Evolutionary conservation across 1,139 yeast species (phyloP), one percentile per base, ranked within the genome.

Genomic region (Saccharomyces hybrid): DNA sequence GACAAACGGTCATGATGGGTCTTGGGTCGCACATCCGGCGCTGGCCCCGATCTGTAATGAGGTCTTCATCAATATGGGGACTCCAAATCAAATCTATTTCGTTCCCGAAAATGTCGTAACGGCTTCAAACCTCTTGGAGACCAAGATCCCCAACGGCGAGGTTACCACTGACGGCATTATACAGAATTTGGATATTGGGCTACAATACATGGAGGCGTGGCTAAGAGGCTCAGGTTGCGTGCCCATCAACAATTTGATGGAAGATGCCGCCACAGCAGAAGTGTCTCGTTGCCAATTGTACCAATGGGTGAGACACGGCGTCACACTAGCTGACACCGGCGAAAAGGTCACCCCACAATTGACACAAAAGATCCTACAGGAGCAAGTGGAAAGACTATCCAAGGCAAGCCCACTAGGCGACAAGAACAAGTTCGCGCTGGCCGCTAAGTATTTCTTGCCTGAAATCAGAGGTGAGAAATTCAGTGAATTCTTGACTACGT

Each of bases 21-120:
- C 91, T 59, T 86, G 95, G 95, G 87, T 86, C 68, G 93, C 93
- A 20, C 93, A 86, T 69, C 95, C 95, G 5, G 91, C 89, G 32
- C 76, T 86, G 68, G 88, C 86, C 46, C 80, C 85, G 13, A 83
- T 86, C 61, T 89, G 88, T 54, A 78, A 84, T 67, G 78, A 80
- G 62, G 88, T 86, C 25, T 86, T 86, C 75, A 79, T 81, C 64
- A 82, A 83, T 68, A 85, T 86, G 91, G 88, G 88, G 63, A 88
- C 91, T 48, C 87, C 91, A 60, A 86, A 86, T 74, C 93, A 86
- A 73, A 79, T 86, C 65, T 82, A 82, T 62, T 78, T 74, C 53
- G 65, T 71, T 25, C 81, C 80, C 50, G 72, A 71, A 32, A 63
- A 69, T 9, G 65, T 63, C 6, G 67, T 83, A 52, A 75, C 82